These are phyloP conservation scores for Didymella glomerata DNA, from an alignment of 2,329 filamentous ascomycete species.

Conservation along the genomic window DNA sequence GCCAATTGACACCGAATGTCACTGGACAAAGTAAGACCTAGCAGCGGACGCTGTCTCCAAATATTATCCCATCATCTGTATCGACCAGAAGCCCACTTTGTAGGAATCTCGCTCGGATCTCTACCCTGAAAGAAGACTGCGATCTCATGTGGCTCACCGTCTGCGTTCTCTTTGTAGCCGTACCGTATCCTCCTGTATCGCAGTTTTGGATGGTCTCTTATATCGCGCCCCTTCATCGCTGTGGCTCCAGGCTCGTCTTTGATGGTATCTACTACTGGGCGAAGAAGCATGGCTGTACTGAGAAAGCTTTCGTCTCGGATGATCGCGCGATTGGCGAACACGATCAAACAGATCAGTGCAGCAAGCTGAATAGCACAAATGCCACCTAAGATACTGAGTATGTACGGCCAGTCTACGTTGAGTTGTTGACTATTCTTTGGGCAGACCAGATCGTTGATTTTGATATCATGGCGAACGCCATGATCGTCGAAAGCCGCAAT, in stretches of 20 bases:
- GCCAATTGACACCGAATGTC: neutral
- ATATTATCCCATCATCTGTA: constrained; percentile 22
- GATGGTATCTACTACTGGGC: constrained; percentile 39
- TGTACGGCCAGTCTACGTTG: constrained; percentile 42
- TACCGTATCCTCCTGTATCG: constrained; percentile 42
- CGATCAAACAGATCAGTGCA: constrained; percentile 31
- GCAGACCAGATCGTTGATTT: constrained; percentile 8
- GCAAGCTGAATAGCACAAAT: constrained; percentile 41
- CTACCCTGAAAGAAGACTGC: constrained; percentile 38
- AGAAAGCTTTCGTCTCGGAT: constrained; percentile 46
- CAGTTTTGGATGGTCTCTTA: constrained; percentile 38
- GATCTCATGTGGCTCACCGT: constrained; percentile 40
- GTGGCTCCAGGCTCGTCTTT: constrained; percentile 30
- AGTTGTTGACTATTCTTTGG: constrained; percentile 39
- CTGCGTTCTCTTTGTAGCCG: constrained; percentile 40
- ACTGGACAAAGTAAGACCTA: no score
- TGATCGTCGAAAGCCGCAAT: constrained; percentile 49
- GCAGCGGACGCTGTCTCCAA: neutral
- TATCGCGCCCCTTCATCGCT: constrained; percentile 40
- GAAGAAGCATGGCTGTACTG: constrained; percentile 44
- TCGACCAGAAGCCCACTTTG: constrained; percentile 39
- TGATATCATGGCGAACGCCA: constrained; percentile 36
- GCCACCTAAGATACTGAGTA: constrained; percentile 31
- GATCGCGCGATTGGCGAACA: constrained; percentile 42
- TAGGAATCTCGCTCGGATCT: constrained; percentile 31